These are phyloP conservation scores for Acacia concinna DNA, from an alignment of 331 rosid species.

Conservation along the genomic window DNA sequence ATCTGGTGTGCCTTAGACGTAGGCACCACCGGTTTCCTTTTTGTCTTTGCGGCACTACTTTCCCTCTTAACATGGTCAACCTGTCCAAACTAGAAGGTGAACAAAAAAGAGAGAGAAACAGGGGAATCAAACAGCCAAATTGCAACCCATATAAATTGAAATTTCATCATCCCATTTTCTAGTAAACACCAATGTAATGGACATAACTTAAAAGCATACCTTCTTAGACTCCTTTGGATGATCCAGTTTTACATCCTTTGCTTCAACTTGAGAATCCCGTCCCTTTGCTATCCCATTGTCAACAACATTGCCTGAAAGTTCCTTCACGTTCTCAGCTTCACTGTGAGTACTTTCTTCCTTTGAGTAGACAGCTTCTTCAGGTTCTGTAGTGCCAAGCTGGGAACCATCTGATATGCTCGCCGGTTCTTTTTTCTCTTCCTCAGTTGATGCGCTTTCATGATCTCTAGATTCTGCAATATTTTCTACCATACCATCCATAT, in stretches of 20 bases:
- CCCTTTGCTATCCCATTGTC: constrained; percentile 40
- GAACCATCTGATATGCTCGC: constrained; percentile 43
- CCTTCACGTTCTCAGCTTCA: constrained; percentile 47
- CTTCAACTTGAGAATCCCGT: constrained; percentile 41
- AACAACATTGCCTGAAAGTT: constrained; percentile 42
- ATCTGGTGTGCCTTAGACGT: constrained; percentile 51
- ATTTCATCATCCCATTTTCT: constrained; percentile 7
- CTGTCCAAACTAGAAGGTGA: constrained; percentile 43
- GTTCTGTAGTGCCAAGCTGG: constrained; percentile 29
- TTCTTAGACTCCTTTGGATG: constrained; percentile 50
- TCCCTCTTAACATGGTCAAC: constrained; percentile 52
- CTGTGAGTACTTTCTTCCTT: constrained; percentile 36
- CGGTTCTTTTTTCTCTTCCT: constrained; percentile 43
- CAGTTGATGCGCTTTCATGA: constrained; percentile 35
- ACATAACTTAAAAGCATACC: constrained; percentile 48
- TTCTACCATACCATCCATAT: constrained; percentile 43
- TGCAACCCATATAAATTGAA: constrained; percentile 5
- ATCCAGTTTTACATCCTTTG: constrained; percentile 42
- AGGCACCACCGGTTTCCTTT: constrained; percentile 54
- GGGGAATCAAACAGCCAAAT: neutral
- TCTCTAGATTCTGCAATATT: constrained; percentile 36
- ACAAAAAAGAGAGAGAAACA: constrained; percentile 24
- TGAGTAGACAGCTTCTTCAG: constrained; percentile 42
- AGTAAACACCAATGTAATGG: constrained; percentile 22
- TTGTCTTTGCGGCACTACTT: constrained; percentile 44